phyloP scores from a whole-genome alignment of 176 grass and related monocot species.

The Cymbopogon citratus region DNA sequence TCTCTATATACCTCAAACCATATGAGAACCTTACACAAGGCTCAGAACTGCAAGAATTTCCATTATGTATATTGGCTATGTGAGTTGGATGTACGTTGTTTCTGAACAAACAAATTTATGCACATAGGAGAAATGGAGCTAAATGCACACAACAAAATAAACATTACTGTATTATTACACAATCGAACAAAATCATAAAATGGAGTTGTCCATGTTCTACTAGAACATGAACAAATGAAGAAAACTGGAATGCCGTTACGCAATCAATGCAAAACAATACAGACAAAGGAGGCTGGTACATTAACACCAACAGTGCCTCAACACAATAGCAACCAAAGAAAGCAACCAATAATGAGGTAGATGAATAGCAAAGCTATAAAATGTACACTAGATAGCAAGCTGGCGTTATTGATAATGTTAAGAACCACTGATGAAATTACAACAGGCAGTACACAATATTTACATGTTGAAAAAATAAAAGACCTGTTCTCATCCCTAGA shows the following conservation, averaged over 20 bases:
- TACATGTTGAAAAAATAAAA: slow-evolving; percentile 70
- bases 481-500: slow-evolving; percentile 99
- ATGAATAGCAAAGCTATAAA: slow-evolving; percentile 11
- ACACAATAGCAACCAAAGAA: slow-evolving; percentile 20
- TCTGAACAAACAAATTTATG: slow-evolving; percentile 25
- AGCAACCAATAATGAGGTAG: slow-evolving; percentile 3
- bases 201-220: background rate
- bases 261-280: background rate
- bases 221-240: slow-evolving; percentile 18
- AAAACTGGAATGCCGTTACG: slow-evolving; percentile 19
- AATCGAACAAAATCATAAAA: background rate
- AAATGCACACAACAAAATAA: background rate
- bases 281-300: background rate
- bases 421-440: slow-evolving; percentile 45
- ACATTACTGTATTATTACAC: background rate
- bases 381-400: slow-evolving; percentile 25
- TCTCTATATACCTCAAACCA: slow-evolving; percentile 54
- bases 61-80: slow-evolving; percentile 24
- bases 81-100: slow-evolving; percentile 25
- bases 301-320: background rate
- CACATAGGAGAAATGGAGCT: background rate
- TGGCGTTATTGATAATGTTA: slow-evolving; percentile 34
- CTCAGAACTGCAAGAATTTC: slow-evolving; percentile 42
- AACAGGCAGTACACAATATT: slow-evolving; percentile 60
- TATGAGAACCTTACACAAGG: slow-evolving; percentile 38